Evolutionary conservation across 73 alveolate species (phyloP), one percentile per base, ranked within the genome.

Genomic region (Stentor coeruleus): DNA sequence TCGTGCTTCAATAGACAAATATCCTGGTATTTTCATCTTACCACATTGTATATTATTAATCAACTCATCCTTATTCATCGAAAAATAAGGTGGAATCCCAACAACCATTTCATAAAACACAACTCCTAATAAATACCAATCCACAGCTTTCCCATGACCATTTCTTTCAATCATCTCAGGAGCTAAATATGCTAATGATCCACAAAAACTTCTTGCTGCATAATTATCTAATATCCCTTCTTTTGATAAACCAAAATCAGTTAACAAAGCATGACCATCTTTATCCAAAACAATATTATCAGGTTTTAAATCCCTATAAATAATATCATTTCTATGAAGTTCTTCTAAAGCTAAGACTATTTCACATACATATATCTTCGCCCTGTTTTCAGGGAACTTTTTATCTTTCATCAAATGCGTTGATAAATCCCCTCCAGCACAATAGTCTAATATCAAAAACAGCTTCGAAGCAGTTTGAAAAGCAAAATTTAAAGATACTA

Each of bases 351-450:
- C 97, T 38, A 90, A 85, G 37, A 93, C 79, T 76, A 93, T 89
- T 85, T 91, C 96, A 4, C 94, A 87, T 30, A 89, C 82, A 77
- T 92, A 92, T 55, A 91, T 82, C 41, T 87, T 60, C 1, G 98
- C 97, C 74, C 84, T 91, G 35, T 85, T 59, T 92, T 93, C 98
- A 3, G 91, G 77, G 79, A 96, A 96, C 58, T 93, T 89, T 14
- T 94, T 94, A 83, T 94, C 98, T 38, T 87, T 86, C 57, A 91
- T 92, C 49, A 97, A 90, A 79, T 94, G 95, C 49, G 94, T 90
- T 4, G 94, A 93, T 42, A 97, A 88, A 81, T 96, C 99, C 15
- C 99, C 99, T 20, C 99, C 99, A 4, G 98, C 96, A 81, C 99
- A 96, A 86, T 96, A 97, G 59, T 96, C 99, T 35, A 97, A 74